These are phyloP conservation scores for Poterioochromonas sp. DNA, from an alignment of 352 stramenopile species.

Conservation along the genomic window DNA sequence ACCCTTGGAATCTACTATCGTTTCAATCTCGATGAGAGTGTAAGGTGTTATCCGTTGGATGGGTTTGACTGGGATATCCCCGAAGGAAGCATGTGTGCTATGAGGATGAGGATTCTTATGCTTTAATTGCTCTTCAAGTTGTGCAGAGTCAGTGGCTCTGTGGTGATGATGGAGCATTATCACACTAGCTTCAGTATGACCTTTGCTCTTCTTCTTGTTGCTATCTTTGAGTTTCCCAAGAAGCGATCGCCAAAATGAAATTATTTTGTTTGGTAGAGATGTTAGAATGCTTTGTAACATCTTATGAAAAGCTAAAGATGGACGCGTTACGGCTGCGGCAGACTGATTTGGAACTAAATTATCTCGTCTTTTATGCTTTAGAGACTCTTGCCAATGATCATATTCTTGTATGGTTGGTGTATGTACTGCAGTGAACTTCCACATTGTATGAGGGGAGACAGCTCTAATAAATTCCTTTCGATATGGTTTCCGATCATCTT, in stretches of 20 bases:
- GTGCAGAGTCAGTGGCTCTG: background rate
- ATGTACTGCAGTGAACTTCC: background rate
- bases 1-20: background rate
- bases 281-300: background rate
- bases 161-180: no score
- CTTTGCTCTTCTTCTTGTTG: no score
- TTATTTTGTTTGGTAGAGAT: no score
- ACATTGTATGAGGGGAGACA: background rate
- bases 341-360: background rate
- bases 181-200: no score
- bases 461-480: background rate
- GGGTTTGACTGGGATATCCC: background rate
- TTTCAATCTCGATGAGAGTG: slow-evolving; percentile 1
- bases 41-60: background rate
- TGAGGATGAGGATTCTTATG: no score
- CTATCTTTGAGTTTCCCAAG: no score
- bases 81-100: background rate
- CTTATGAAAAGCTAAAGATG: background rate
- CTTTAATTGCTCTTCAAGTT: no score
- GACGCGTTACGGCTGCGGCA: background rate
- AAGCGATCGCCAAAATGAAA: no score
- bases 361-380: no score
- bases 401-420: background rate
- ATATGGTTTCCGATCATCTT: background rate
- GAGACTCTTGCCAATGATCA: background rate